phyloP scores from a whole-genome alignment of 148 eudicot genomes.

The Heliosperma pusillum region DNA sequence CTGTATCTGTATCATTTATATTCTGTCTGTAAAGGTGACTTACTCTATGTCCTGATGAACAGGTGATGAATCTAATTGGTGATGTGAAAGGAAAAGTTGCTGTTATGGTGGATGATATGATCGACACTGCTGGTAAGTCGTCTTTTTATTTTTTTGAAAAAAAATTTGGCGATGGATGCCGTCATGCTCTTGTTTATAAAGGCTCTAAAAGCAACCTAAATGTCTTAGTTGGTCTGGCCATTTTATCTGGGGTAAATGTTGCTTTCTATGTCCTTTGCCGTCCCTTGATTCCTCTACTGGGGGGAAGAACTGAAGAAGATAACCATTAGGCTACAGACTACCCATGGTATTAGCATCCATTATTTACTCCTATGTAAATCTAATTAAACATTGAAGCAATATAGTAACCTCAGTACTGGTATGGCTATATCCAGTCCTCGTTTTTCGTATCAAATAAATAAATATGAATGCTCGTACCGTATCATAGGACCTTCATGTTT shows the following conservation, averaged over 20 bases:
- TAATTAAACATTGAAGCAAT: no score
- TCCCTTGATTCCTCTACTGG: neutral
- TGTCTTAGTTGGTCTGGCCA: no score
- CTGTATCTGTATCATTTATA: neutral
- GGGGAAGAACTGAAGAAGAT: neutral
- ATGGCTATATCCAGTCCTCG: no score
- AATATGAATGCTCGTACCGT: no score
- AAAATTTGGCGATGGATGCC: neutral
- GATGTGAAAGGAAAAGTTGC: conserved; percentile 97
- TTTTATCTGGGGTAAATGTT: neutral
- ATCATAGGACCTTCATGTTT: no score
- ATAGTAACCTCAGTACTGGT: no score
- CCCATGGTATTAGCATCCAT: neutral
- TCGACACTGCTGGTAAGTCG: conserved; percentile 84
- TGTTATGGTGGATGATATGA: conserved; percentile 96
- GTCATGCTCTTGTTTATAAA: neutral
- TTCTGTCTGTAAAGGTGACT: neutral
- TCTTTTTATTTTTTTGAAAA: neutral
- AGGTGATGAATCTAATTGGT: conserved; percentile 97
- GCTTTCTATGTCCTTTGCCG: neutral
- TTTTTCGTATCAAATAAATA: no score
- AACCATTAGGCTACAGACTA: neutral
- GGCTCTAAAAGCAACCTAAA: neutral
- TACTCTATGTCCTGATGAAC: conserved; percentile 12
- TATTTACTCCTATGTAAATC: no score